Evolutionary conservation across 345 rosid species (phyloP).

Genomic region (Isatis tinctoria): DNA sequence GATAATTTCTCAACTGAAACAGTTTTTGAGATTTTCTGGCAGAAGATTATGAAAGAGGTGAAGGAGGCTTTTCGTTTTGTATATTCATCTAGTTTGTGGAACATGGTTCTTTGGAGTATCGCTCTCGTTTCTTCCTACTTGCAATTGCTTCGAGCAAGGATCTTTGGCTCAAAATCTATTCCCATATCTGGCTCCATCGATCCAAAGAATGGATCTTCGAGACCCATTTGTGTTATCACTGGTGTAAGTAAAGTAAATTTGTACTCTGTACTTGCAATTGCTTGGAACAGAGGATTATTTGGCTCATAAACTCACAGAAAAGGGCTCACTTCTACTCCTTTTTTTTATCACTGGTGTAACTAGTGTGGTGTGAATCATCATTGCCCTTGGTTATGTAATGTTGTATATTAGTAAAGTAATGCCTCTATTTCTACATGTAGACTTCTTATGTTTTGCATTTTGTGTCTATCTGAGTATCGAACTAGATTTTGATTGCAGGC

Average conservation of each 20-base stretch:
- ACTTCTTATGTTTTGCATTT: background rate
- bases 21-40: background rate
- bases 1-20: background rate
- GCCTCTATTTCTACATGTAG: background rate
- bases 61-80: slow-evolving; percentile 41
- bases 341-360: background rate
- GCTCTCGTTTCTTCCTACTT: slow-evolving; percentile 51
- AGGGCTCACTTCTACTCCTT: background rate
- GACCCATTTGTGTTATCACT: slow-evolving; percentile 65
- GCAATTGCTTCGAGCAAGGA: slow-evolving; percentile 39
- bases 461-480: background rate
- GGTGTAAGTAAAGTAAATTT: slow-evolving; percentile 45
- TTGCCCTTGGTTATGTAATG: background rate
- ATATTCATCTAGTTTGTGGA: slow-evolving; percentile 49
- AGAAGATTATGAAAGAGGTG: slow-evolving; percentile 34
- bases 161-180: slow-evolving; percentile 26
- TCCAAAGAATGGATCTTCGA: slow-evolving; percentile 16
- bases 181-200: slow-evolving; percentile 29
- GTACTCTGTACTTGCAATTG: background rate
- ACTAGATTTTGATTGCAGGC: slow-evolving; percentile 39
- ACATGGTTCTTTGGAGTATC: slow-evolving; percentile 60
- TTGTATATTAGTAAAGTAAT: background rate
- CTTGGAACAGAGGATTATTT: background rate
- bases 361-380: background rate
- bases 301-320: background rate